phyloP scores from a whole-genome alignment of 768 basidiomycete species.

The Kwoniella pini region DNA sequence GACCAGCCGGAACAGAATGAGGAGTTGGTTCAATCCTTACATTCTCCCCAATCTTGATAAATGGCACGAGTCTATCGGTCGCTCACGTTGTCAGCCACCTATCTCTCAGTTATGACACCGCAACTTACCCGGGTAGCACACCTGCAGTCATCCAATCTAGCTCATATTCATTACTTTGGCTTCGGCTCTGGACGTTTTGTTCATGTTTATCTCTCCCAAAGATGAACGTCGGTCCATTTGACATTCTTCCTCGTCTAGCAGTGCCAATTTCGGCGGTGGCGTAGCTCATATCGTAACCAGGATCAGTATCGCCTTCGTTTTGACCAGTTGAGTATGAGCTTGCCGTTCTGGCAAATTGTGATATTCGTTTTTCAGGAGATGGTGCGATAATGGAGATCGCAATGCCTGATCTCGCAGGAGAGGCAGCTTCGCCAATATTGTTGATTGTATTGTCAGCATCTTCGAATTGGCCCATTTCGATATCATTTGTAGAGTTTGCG shows the following conservation, averaged over 20 bases:
- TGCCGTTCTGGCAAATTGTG: background rate
- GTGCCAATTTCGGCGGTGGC: conserved; percentile 18
- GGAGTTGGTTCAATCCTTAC: conserved; percentile 22
- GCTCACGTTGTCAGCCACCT: background rate
- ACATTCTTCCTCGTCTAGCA: conserved; percentile 37
- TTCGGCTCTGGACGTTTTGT: background rate
- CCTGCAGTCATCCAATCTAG: conserved; percentile 43
- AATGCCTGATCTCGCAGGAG: conserved; percentile 16
- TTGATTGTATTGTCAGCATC: conserved; percentile 7
- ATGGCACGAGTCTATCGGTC: conserved; percentile 28
- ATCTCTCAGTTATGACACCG: background rate
- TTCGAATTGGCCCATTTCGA: conserved; percentile 27
- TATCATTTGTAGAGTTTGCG: conserved; percentile 1
- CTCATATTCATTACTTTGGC: conserved; percentile 24
- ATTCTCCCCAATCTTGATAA: conserved; percentile 30
- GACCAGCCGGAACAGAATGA: conserved; percentile 3
- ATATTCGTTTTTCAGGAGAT: conserved; percentile 16
- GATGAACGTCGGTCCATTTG: conserved; percentile 35
- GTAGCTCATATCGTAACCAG: conserved; percentile 2
- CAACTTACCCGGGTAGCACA: conserved; percentile 35
- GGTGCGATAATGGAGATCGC: conserved; percentile 20
- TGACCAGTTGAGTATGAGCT: conserved; percentile 4
- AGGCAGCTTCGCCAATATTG: background rate
- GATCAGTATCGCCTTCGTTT: background rate
- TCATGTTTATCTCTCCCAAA: conserved; percentile 11